Percentiles rank a stretch among this genome's conserved stretches.
phyloP scores from a whole-genome alignment of 2,329 filamentous ascomycete species.

The Alternaria sp. region DNA sequence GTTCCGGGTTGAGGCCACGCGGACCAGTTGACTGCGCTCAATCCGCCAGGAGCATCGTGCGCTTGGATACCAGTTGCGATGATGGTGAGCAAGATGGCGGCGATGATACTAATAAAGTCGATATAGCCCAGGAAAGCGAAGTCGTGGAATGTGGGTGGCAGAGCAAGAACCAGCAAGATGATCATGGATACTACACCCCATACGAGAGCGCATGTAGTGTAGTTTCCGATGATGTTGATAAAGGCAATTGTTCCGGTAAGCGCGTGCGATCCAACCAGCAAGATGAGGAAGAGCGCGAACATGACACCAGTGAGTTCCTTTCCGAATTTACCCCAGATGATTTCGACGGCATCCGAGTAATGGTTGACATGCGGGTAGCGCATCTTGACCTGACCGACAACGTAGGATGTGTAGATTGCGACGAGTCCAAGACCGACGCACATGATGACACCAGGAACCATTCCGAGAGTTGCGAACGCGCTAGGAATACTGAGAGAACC shows the following conservation, averaged over 20 bases:
- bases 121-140: slow-evolving; percentile 63
- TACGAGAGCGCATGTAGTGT: slow-evolving; percentile 66
- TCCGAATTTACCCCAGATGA: slow-evolving; percentile 63
- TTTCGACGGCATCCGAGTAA: slow-evolving; percentile 71
- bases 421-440: slow-evolving; percentile 60
- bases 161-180: slow-evolving; percentile 65
- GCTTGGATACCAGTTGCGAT: slow-evolving; percentile 63
- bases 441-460: slow-evolving; percentile 55
- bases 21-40: slow-evolving; percentile 36
- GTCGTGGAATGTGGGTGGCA: slow-evolving; percentile 69
- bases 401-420: slow-evolving; percentile 66
- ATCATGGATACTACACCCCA: slow-evolving; percentile 67
- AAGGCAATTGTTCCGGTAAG: slow-evolving; percentile 72
- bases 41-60: slow-evolving; percentile 39
- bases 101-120: slow-evolving; percentile 69
- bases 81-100: slow-evolving; percentile 72
- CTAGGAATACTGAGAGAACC: slow-evolving; percentile 55
- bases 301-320: slow-evolving; percentile 65
- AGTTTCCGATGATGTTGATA: slow-evolving; percentile 68
- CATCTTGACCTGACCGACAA: slow-evolving; percentile 67
- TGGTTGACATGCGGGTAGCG: slow-evolving; percentile 66
- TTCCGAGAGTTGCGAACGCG: slow-evolving; percentile 55
- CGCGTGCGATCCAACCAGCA: slow-evolving; percentile 74
- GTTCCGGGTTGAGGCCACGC: slow-evolving; percentile 40
- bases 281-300: slow-evolving; percentile 49